A percentile compares a stretch with the other conserved stretches of the same genome.
phyloP scores from a whole-genome alignment of 345 rosid species.

The Lepidium didymum region DNA sequence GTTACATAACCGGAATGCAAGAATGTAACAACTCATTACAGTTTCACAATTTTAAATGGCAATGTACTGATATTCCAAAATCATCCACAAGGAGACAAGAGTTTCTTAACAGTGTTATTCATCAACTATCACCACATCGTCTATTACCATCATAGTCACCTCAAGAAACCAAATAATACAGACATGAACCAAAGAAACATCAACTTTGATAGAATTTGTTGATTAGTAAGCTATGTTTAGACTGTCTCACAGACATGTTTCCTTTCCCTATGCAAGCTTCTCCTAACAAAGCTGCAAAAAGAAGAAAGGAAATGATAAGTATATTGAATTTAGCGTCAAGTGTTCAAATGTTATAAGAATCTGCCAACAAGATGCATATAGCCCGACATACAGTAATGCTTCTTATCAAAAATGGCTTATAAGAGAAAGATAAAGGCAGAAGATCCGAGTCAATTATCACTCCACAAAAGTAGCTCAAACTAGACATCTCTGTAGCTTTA shows the following conservation, averaged over 20 bases:
- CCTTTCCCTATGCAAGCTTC: background rate
- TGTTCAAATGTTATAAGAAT: background rate
- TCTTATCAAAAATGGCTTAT: background rate
- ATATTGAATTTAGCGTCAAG: background rate
- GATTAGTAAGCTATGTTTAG: background rate
- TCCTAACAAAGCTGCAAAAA: constrained; percentile 12
- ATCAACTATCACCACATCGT: background rate
- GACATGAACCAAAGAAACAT: background rate
- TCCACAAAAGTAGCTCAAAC: background rate
- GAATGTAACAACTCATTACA: background rate
- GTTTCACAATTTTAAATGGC: background rate
- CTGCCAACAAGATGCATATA: background rate
- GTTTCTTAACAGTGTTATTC: background rate
- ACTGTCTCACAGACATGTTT: background rate
- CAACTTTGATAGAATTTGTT: background rate
- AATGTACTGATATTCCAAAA: background rate
- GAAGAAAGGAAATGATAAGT: background rate
- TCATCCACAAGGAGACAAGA: background rate
- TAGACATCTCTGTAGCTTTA: background rate
- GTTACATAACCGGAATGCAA: background rate
- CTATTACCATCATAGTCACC: background rate
- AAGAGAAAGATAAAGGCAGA: background rate
- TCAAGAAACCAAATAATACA: background rate
- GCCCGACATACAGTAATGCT: no score
- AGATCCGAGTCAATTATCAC: background rate